Base-by-base conservation (phyloP, 2,329 filamentous ascomycete species). In the Fusarium sarcochroum region DNA sequence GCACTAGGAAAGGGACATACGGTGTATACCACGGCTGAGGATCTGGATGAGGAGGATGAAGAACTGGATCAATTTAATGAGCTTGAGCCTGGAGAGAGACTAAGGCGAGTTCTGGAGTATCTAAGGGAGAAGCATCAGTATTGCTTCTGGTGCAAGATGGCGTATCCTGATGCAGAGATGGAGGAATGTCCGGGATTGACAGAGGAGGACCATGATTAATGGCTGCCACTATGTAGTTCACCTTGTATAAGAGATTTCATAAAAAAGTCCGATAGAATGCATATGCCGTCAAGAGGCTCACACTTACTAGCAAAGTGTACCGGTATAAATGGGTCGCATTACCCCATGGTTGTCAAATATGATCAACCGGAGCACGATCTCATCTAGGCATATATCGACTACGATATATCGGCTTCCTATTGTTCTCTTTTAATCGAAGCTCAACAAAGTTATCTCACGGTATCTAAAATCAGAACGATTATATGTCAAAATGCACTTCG, bases 91-190 rank as follows among this genome's bases (percentile, higher is more conserved):
- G 81, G 82, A 2, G 91, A 97, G 72, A 87, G 89, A 69, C 80
- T 98, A 65, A 80, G 83, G 10, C 88, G 83, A 70, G 78, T 97
- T 15, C 85, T 97, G 11, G 77, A 81, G 18, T 90, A 92, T 78
- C 78, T 99, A 54, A 87, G 96, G 37, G 83, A 89, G 48, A 86
- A 87, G 75, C 88, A 93, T 75, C 80, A 85, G 44, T 99, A 99
- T 77, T 99, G 96, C 81, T 97, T 98, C 77, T 99, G 94, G 92
- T 99, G 96, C 80, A 98, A 98, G 78, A 91, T 87, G 79, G 83
- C 84, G 52, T 99, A 98, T 77, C 87, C 89, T 0, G 89, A 93
- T 74, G 82, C 82, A 35, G 80, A 82, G 35, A 90, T 98, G 91
- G 93, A 96, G 14, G 94, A 93, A 0, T 99, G 96, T 83, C 95